Conservation (phyloP, 306 rosid species). For the Urtica urens region DNA sequence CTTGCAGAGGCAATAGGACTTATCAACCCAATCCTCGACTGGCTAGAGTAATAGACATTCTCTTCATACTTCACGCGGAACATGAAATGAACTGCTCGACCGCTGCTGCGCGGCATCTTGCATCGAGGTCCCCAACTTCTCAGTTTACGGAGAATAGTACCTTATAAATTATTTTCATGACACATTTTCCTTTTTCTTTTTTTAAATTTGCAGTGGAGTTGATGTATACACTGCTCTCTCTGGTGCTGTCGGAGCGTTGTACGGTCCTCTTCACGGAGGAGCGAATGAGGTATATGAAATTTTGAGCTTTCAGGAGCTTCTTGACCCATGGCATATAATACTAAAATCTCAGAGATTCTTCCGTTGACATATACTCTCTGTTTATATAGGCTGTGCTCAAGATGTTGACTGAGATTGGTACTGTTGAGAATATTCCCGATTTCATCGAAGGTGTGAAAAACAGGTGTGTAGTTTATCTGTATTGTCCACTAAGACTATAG, state of each 20-base stretch:
- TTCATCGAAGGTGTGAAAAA: slow-evolving; percentile 87
- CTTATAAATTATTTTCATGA: slow-evolving; percentile 1
- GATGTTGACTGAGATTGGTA: slow-evolving; percentile 79
- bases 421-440: slow-evolving; percentile 67
- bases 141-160: not conserved
- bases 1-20: slow-evolving; percentile 61
- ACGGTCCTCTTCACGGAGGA: slow-evolving; percentile 92
- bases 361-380: not conserved
- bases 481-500: not conserved
- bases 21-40: slow-evolving; percentile 77
- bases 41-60: slow-evolving; percentile 71
- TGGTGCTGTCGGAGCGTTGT: slow-evolving; percentile 81
- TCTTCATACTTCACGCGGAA: slow-evolving; percentile 77
- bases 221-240: slow-evolving; percentile 84
- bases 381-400: slow-evolving; percentile 63
- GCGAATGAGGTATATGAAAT: slow-evolving; percentile 63
- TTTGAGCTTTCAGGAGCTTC: not conserved
- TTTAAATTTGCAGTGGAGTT: slow-evolving; percentile 51
- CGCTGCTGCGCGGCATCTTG: slow-evolving; percentile 76
- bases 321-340: not conserved
- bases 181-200: slow-evolving; percentile 1
- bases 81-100: slow-evolving; percentile 98
- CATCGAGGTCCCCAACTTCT: slow-evolving; percentile 53
- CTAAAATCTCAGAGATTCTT: not conserved
- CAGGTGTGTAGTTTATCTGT: slow-evolving; percentile 28